Evolutionary conservation across 306 rosid genomes (phyloP).

Genomic region (Leucaena leucocephala): DNA sequence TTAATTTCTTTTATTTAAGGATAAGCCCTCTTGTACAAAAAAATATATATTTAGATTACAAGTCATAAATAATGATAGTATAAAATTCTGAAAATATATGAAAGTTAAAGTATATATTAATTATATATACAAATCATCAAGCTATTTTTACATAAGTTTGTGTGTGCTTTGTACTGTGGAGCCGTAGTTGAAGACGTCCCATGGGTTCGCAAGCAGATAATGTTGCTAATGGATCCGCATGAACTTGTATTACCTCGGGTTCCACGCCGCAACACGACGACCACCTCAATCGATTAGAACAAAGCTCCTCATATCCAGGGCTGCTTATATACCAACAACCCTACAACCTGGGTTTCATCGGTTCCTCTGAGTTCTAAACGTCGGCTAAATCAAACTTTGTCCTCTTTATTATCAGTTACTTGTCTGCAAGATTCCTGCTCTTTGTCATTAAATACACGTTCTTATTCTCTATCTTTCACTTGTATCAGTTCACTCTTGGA

Average conservation of each 20-base stretch:
- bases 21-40: no score
- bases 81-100: no score
- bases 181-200: no score
- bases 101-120: no score
- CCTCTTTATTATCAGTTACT: no score
- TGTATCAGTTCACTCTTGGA: neutral
- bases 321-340: conserved; percentile 25
- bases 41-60: no score
- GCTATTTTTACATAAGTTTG: neutral
- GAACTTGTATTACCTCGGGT: neutral
- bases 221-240: no score
- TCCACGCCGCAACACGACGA: neutral
- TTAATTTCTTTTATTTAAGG: no score
- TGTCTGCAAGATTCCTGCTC: neutral
- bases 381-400: neutral
- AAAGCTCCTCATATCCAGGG: neutral
- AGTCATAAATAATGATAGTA: no score
- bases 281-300: conserved; percentile 11
- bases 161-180: neutral
- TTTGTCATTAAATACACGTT: neutral
- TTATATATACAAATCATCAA: no score
- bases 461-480: neutral
- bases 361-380: neutral
- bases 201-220: no score
- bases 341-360: conserved; percentile 33